A percentile compares a stretch with the other conserved stretches of the same genome.
These are phyloP conservation scores for Penicillium griseofulvum DNA, from an alignment of 2,329 filamentous ascomycete genomes.

Conservation along the genomic window DNA sequence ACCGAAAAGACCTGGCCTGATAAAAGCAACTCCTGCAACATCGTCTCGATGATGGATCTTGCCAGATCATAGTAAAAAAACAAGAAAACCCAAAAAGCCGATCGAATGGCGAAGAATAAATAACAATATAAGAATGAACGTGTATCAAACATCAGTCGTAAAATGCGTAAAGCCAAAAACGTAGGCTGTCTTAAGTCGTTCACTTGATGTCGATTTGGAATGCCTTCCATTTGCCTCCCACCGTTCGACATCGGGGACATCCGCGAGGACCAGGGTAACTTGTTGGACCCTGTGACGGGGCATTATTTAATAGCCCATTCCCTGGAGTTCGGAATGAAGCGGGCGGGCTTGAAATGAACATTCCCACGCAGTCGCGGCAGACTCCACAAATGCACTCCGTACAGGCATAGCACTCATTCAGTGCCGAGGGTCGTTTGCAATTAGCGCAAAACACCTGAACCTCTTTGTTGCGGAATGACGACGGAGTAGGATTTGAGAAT, in stretches of 20 bases:
- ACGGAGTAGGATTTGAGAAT: constrained; percentile 54
- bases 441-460: constrained; percentile 92
- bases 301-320: constrained; percentile 21
- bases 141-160: constrained; percentile 30
- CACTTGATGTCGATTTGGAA: constrained; percentile 50
- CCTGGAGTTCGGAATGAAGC: constrained; percentile 37
- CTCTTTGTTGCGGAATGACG: constrained; percentile 43
- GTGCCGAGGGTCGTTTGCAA: constrained; percentile 71
- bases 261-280: constrained; percentile 41
- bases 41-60: constrained; percentile 4
- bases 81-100: background rate
- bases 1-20: constrained; percentile 10
- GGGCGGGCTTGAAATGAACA: constrained; percentile 45
- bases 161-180: constrained; percentile 27
- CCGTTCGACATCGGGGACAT: constrained; percentile 47
- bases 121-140: constrained; percentile 16
- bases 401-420: constrained; percentile 87
- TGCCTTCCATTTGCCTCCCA: constrained; percentile 49
- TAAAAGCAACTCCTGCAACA: constrained; percentile 16
- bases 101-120: background rate
- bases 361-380: constrained; percentile 75
- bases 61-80: constrained; percentile 2
- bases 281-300: constrained; percentile 29
- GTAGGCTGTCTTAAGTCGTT: constrained; percentile 14
- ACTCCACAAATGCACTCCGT: constrained; percentile 95